A percentile compares a stretch with the other conserved stretches of the same genome.
phyloP scores from a whole-genome alignment of 345 rosid species.

The Rhodomyrtus tomentosa region DNA sequence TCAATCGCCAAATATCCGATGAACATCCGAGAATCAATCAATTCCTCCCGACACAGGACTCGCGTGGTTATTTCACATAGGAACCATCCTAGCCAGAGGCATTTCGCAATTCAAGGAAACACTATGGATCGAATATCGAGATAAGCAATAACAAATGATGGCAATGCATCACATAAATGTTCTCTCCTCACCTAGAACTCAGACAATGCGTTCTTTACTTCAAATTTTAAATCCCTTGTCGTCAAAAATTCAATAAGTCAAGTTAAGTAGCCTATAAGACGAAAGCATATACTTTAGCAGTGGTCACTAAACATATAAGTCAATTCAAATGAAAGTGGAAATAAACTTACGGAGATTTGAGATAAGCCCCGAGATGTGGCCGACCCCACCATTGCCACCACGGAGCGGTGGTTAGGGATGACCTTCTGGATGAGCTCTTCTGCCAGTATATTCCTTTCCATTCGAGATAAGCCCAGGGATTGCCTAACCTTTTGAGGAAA shows the following conservation, averaged over 20 bases:
- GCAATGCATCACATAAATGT: background rate
- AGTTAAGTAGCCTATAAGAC: too few relatives aligned
- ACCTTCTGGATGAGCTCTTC: too few relatives aligned
- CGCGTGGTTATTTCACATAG: background rate
- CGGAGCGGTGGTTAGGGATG: too few relatives aligned
- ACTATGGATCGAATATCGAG: background rate
- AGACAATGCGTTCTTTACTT: background rate
- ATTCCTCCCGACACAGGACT: background rate
- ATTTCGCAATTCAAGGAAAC: background rate
- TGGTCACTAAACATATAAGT: too few relatives aligned
- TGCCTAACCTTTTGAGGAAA: too few relatives aligned
- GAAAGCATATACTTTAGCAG: too few relatives aligned
- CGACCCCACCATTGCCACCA: too few relatives aligned
- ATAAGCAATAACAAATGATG: background rate
- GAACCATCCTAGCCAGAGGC: background rate
- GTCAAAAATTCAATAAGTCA: background rate
- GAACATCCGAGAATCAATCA: background rate
- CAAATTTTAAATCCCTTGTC: background rate
- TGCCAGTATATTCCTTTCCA: too few relatives aligned
- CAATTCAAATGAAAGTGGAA: too few relatives aligned
- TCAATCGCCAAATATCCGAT: background rate
- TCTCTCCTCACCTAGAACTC: background rate
- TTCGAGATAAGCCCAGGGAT: too few relatives aligned
- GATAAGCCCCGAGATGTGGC: too few relatives aligned
- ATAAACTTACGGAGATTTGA: too few relatives aligned